Evolutionary conservation across 2,329 filamentous ascomycete genomes (phyloP), one percentile per base, ranked within the genome.

Genomic region (Didymella glomerata): DNA sequence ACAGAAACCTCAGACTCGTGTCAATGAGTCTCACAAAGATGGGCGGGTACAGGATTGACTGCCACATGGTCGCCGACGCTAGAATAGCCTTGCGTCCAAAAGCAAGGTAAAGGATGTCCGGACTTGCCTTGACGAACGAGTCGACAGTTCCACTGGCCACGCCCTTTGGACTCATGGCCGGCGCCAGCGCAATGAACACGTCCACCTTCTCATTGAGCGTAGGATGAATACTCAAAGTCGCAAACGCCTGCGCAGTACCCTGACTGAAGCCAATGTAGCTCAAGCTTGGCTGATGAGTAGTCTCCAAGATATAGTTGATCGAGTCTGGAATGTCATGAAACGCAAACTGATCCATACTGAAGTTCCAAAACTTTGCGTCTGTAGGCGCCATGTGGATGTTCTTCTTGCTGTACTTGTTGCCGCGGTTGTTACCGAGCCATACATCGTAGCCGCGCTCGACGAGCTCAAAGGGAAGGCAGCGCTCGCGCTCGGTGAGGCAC

Each of bases 381-480:
- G 87, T 89, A 0, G 95, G 93, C 0, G 92, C 89, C 63, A 83
- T 82, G 59, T 89, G 85, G 50, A 93, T 86, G 2, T 89, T 93
- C 79, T 99, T 99, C 78, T 98, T 99, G 45, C 93, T 97, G 80
- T 99, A 99, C 76, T 99, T 99, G 84, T 99, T 99, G 48, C 95
- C 95, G 34, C 95, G 89, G 73, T 99, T 99, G 77, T 99, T 99
- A 49, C 95, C 95, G 62, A 99, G 84, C 92, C 95, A 99, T 65
- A 98, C 94, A 81, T 99, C 95, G 70, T 96, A 99, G 2, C 95
- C 95, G 70, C 86, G 86, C 71, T 97, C 92, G 0, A 96, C 92
- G 42, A 99, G 82, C 66, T 90, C 86, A 74, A 99, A 98, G 0
- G 95, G 92, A 38, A 99, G 82, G 67, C 90, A 94, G 67, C 93